A percentile compares a stretch with the other conserved stretches of the same genome.
Conservation (phyloP, 768 basidiomycete species). For the Suillus tomentosus region DNA sequence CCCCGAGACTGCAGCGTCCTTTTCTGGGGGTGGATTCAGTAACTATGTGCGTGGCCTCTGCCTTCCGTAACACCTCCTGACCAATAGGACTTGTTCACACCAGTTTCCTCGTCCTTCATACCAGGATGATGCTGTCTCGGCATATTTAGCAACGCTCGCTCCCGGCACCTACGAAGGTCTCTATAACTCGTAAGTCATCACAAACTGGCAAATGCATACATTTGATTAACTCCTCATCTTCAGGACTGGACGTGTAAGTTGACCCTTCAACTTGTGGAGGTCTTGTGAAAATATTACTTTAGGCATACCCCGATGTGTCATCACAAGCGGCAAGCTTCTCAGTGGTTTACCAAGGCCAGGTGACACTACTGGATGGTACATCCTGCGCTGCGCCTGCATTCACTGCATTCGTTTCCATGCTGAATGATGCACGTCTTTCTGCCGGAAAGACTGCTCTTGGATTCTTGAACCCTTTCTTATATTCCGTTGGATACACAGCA, state of each 20-base stretch:
- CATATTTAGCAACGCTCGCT: conserved; percentile 48
- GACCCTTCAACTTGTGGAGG: background rate
- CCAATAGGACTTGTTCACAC: background rate
- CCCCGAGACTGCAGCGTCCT: conserved; percentile 60
- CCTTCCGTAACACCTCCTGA: background rate
- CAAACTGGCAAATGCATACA: background rate
- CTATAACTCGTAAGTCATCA: conserved; percentile 53
- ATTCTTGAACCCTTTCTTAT: conserved; percentile 68
- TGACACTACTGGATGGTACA: conserved; percentile 55
- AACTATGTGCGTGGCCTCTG: conserved; percentile 50
- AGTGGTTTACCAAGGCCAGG: conserved; percentile 45
- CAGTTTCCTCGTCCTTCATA: conserved; percentile 60
- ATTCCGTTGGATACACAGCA: conserved; percentile 35
- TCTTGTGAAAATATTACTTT: conserved; percentile 1
- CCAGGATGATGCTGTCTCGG: conserved; percentile 47
- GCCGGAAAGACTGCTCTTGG: conserved; percentile 50
- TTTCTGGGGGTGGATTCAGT: conserved; percentile 79
- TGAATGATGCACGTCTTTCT: conserved; percentile 62
- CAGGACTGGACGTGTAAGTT: conserved; percentile 58
- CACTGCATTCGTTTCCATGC: conserved; percentile 60
- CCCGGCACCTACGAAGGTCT: conserved; percentile 56
- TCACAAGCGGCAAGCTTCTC: conserved; percentile 56
- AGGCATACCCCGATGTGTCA: conserved; percentile 69
- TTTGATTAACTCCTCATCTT: conserved; percentile 5
- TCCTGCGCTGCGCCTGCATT: conserved; percentile 68